Percentiles rank a stretch among this genome's conserved stretches.
phyloP scores from a whole-genome alignment of 2,329 filamentous ascomycete genomes.

The Gaeumannomyces tritici region DNA sequence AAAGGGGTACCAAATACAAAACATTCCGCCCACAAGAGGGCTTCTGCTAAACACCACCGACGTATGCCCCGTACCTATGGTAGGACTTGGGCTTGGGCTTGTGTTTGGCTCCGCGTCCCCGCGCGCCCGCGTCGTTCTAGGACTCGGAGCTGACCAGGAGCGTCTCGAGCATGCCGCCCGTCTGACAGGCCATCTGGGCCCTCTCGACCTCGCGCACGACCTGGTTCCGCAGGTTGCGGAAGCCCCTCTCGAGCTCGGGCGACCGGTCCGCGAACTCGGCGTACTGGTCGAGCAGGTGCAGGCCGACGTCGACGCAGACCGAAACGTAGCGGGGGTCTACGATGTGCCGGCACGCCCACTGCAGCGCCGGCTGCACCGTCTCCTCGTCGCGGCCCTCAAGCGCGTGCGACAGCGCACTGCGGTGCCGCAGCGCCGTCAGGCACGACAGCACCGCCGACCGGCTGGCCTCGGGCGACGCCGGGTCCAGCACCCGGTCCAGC shows the following conservation, averaged over 20 bases:
- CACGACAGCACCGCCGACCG: constrained; percentile 62
- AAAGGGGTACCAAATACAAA: neutral
- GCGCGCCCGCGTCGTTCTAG: neutral
- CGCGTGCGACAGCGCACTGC: constrained; percentile 72
- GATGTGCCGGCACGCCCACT: constrained; percentile 75
- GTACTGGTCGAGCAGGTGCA: constrained; percentile 81
- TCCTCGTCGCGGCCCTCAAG: constrained; percentile 73
- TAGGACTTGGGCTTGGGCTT: neutral
- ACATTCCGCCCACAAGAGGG: no score
- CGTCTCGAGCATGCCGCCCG: constrained; percentile 77
- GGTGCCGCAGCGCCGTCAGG: constrained; percentile 76
- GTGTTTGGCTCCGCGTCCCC: neutral
- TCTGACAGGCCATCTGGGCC: constrained; percentile 73
- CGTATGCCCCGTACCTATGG: neutral
- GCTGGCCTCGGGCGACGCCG: constrained; percentile 39
- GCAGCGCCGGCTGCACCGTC: constrained; percentile 70
- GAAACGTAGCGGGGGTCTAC: constrained; percentile 72
- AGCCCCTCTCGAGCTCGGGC: constrained; percentile 59
- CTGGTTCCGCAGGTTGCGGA: constrained; percentile 58
- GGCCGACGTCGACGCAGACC: constrained; percentile 72
- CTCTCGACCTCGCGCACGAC: constrained; percentile 73
- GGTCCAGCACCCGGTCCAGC: constrained; percentile 67
- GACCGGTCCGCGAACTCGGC: constrained; percentile 68
- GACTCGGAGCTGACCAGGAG: constrained; percentile 33
- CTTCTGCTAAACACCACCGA: neutral